phyloP scores from a whole-genome alignment of 768 basidiomycete species.

The Crassisporium funariophilum region DNA sequence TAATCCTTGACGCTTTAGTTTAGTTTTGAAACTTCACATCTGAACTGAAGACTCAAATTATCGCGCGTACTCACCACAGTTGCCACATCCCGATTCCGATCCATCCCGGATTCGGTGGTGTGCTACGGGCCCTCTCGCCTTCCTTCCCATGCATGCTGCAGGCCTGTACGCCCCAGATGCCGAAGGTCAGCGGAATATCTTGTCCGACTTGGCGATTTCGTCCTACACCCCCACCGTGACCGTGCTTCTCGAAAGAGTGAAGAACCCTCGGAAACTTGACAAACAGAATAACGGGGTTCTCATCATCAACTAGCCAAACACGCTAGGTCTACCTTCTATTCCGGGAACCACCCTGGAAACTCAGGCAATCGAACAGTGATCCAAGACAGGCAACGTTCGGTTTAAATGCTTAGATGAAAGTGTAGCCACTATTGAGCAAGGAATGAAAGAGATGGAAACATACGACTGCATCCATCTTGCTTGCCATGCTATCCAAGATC shows the following conservation, averaged over 20 bases:
- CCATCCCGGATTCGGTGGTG: constrained; percentile 12
- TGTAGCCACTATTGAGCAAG: constrained; percentile 5
- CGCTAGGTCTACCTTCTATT: constrained; percentile 3
- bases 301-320: constrained; percentile 13
- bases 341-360: constrained; percentile 15
- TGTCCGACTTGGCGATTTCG: constrained; percentile 20
- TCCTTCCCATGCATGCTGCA: constrained; percentile 40
- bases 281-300: constrained; percentile 2
- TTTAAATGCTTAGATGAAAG: constrained; percentile 1
- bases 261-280: neutral
- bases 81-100: neutral
- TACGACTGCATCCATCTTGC: constrained; percentile 18
- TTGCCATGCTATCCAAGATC: constrained; percentile 15
- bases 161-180: constrained; percentile 24
- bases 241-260: constrained; percentile 3
- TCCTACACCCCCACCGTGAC: constrained; percentile 17
- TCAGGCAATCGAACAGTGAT: neutral
- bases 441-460: constrained; percentile 8
- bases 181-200: neutral
- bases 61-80: too few species aligned
- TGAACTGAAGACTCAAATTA: neutral
- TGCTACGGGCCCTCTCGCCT: constrained; percentile 22
- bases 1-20: neutral
- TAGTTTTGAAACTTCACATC: neutral
- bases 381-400: neutral